Conservation (phyloP, 2,329 filamentous ascomycete genomes). For the Plectosphaerella cucumerina region DNA sequence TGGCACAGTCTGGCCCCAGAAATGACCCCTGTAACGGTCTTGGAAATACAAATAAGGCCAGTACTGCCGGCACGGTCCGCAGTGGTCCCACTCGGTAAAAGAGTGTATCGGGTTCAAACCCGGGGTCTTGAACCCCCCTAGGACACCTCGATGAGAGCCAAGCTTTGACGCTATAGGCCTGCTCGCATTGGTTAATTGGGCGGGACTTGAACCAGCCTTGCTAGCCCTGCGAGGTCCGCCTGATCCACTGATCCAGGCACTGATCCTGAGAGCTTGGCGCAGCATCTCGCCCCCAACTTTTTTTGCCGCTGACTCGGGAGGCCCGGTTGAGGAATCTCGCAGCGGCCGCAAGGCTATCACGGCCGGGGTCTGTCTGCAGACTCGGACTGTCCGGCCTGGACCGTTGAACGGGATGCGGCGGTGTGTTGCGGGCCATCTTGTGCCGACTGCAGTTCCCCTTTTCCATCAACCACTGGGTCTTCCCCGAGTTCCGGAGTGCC, state of each 20-base stretch:
- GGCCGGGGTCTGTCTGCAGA: background rate
- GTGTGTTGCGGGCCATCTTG: background rate
- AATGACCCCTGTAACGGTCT: too few relatives aligned
- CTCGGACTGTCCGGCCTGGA: background rate
- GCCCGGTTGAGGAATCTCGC: background rate
- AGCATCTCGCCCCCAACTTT: background rate
- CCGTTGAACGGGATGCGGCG: background rate
- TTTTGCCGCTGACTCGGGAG: background rate
- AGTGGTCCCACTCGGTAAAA: background rate
- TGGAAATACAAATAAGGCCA: background rate
- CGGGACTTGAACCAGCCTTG: background rate
- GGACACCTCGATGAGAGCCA: background rate
- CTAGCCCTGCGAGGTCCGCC: background rate
- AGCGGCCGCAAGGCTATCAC: background rate
- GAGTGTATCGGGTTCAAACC: background rate
- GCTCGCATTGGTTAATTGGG: too few relatives aligned
- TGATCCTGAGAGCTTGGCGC: background rate
- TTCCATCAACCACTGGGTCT: background rate
- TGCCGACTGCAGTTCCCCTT: background rate
- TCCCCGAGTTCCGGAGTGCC: background rate
- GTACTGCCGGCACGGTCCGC: background rate
- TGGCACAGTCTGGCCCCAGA: background rate
- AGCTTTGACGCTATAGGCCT: background rate
- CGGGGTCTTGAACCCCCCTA: background rate
- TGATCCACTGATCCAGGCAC: background rate